Evolutionary conservation across 164 flowering plant genomes (phyloP), one percentile per base, ranked within the genome.

Genomic region (Euptelea pleiosperma): DNA sequence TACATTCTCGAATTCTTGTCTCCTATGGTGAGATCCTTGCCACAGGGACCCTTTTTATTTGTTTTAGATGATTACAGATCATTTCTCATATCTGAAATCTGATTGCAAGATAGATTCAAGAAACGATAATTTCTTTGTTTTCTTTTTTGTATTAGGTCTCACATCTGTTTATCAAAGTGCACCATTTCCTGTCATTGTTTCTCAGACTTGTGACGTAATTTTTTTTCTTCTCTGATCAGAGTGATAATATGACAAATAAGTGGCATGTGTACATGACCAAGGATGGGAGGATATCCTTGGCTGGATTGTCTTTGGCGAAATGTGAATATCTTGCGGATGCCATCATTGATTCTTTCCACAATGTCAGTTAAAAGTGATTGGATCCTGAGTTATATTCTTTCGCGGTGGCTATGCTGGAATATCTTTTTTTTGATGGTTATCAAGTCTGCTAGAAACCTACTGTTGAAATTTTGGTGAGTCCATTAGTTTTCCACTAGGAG

Each of bases 191-290:
- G n/a, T n/a, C n/a, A n/a, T n/a, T n/a, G n/a, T n/a, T n/a, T 28
- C 5, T 42, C 5, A 28, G 28, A 3, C n/a, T 40, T 49, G 40
- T 55, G 9, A 49, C 34, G 15, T 53, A 0, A 12, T 6, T 29
- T 26, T 21, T 39, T 43, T 50, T 46, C 52, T 52, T 73, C 21
- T 55, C 25, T 51, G 33, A 52, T 37, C 85, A 89, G 97, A 88
- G 88, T 37, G 99, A 93, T 21, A 88, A 83, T 68, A 93, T 93
- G 99, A 83, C 92, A 35, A 73, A 83, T 46, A 93, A 93, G 76
- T 93, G 99, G 99, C 99, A 86, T 55, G 82, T 93, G 18, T 93
- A 90, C 83, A 88, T 93, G 98, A 93, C 98, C 22, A 89, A 93
- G 75, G 98, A 93, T 42, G 98, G 98, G 44, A 80, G 98, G 48